A percentile compares a stretch with the other conserved stretches of the same genome.
phyloP scores from a whole-genome alignment of 352 stramenopile species.

The Globisporangium yorkense region DNA sequence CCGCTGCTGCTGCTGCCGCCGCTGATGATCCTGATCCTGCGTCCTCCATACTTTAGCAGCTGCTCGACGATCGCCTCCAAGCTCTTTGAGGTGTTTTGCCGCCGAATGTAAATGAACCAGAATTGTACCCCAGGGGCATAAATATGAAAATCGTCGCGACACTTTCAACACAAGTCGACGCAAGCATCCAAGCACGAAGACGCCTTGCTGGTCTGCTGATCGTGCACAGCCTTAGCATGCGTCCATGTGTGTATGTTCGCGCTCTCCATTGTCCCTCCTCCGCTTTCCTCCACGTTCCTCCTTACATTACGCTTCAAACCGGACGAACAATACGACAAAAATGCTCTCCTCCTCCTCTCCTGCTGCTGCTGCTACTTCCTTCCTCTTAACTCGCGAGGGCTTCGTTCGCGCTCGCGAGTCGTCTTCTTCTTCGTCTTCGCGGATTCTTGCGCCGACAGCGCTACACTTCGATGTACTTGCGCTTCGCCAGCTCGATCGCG shows the following conservation, averaged over 20 bases:
- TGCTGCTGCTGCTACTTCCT: neutral
- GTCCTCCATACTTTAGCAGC: neutral
- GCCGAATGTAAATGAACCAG: neutral
- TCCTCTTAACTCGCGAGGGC: neutral
- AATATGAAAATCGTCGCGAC: neutral
- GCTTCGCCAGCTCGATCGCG: slow-evolving; percentile 77
- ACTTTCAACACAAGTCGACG: neutral
- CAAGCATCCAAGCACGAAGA: too few species aligned
- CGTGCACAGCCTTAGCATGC: too few species aligned
- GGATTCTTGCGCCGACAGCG: neutral
- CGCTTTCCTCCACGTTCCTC: neutral
- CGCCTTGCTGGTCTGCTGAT: too few species aligned
- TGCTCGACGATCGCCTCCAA: neutral
- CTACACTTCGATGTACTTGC: slow-evolving; percentile 67
- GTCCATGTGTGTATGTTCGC: neutral
- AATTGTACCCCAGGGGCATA: neutral
- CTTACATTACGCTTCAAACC: slow-evolving; percentile 12
- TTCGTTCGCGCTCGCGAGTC: neutral
- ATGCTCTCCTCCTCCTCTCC: slow-evolving; percentile 5
- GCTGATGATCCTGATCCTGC: neutral
- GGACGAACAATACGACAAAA: slow-evolving; percentile 15
- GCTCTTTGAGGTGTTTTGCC: neutral
- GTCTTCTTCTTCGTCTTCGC: neutral
- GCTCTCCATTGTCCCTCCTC: neutral
- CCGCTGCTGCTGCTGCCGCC: slow-evolving; percentile 23